Percentiles rank a stretch among this genome's conserved stretches.
These are phyloP conservation scores for Rhodosporidiobolus sp. DNA, from an alignment of 768 basidiomycete species.

Conservation along the genomic window DNA sequence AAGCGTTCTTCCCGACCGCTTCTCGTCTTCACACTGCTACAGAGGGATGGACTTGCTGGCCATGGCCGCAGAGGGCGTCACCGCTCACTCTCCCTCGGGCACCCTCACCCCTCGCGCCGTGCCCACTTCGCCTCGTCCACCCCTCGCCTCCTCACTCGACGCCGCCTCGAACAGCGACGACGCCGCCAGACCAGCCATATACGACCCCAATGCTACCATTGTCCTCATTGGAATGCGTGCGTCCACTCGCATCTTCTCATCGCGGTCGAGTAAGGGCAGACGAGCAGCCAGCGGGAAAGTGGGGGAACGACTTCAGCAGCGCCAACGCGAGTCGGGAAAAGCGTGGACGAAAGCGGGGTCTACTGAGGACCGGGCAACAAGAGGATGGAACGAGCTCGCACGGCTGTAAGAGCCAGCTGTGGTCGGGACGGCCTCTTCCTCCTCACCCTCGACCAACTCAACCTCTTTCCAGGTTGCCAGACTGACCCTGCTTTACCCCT, in stretches of 20 bases:
- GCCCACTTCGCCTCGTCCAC: background rate
- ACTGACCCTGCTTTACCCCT: background rate
- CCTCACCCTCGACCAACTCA: background rate
- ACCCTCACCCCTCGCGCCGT: no score
- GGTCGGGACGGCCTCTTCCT: background rate
- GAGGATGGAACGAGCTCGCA: no score
- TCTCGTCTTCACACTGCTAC: background rate
- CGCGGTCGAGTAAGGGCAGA: no score
- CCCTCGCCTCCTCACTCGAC: background rate
- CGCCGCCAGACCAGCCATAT: constrained; percentile 1
- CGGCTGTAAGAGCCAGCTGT: no score
- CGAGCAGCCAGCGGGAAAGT: no score
- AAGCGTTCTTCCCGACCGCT: background rate
- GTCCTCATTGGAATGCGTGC: constrained; percentile 91
- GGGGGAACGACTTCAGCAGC: no score
- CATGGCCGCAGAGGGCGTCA: no score
- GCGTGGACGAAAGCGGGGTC: no score
- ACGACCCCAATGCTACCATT: constrained; percentile 51
- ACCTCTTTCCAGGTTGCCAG: background rate
- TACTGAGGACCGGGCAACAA: no score
- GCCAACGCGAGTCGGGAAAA: no score
- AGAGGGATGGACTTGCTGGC: no score
- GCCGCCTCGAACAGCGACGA: background rate
- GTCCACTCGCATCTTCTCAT: constrained; percentile 47
- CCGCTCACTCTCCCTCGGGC: no score